Evolutionary conservation across 352 stramenopile genomes (phyloP).

Genomic region (Saprolegnia diclina): DNA sequence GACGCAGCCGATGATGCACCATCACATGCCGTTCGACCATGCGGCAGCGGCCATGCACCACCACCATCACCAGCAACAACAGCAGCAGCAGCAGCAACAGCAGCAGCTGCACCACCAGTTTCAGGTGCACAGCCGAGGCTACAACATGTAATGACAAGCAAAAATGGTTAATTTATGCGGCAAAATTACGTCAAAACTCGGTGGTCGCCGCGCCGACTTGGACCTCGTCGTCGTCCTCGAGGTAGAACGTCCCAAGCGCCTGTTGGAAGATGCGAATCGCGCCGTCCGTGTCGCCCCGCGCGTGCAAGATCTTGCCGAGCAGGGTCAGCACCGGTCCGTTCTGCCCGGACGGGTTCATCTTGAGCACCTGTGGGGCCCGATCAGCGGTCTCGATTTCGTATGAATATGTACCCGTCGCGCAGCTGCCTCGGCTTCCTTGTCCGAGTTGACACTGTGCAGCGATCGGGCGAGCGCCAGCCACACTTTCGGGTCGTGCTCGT

Average conservation of each 20-base stretch:
- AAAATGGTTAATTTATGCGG: background rate
- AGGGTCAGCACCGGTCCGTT: slow-evolving; percentile 69
- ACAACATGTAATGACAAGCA: slow-evolving; percentile 2
- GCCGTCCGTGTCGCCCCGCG: slow-evolving; percentile 47
- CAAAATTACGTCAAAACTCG: slow-evolving; percentile 8
- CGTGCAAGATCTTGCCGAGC: slow-evolving; percentile 77
- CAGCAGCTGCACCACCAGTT: slow-evolving; percentile 3
- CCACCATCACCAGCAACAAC: background rate
- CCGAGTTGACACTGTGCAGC: slow-evolving; percentile 48
- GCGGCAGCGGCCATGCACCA: background rate
- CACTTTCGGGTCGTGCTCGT: slow-evolving; percentile 59
- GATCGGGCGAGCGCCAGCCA: slow-evolving; percentile 73
- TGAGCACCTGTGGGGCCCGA: background rate
- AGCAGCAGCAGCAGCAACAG: background rate
- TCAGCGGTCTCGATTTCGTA: background rate
- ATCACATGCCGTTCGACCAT: slow-evolving; percentile 6
- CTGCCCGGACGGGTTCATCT: slow-evolving; percentile 35
- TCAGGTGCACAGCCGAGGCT: slow-evolving; percentile 10
- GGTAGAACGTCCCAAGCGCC: slow-evolving; percentile 40
- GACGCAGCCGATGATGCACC: slow-evolving; percentile 5
- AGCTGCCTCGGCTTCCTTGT: slow-evolving; percentile 62
- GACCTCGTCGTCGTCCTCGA: slow-evolving; percentile 66
- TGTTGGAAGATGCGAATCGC: slow-evolving; percentile 73
- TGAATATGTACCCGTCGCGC: slow-evolving; percentile 36
- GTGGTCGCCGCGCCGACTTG: slow-evolving; percentile 33